A percentile compares a stretch with the other conserved stretches of the same genome.
Conservation (phyloP, 768 basidiomycete species). For the Cubamyces sp. region DNA sequence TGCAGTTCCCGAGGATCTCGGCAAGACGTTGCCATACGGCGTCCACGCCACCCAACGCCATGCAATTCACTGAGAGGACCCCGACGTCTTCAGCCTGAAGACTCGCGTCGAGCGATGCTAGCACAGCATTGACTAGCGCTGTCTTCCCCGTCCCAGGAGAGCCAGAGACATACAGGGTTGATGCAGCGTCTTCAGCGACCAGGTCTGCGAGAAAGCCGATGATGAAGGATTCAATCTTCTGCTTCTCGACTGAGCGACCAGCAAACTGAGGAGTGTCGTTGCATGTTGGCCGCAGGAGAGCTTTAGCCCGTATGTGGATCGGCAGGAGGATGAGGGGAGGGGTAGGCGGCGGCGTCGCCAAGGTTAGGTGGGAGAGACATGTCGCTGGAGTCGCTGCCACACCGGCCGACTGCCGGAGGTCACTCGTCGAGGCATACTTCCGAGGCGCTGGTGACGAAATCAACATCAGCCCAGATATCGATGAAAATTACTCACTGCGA, state of each 20-base stretch:
- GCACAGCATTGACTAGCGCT: slow-evolving; percentile 72
- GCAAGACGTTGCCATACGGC: slow-evolving; percentile 71
- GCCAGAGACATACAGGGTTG: slow-evolving; percentile 86
- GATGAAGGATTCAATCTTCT: slow-evolving; percentile 61
- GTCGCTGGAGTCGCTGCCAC: slow-evolving; percentile 49
- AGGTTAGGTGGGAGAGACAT: slow-evolving; percentile 45
- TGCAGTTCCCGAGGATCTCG: slow-evolving; percentile 52
- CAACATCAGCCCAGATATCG: slow-evolving; percentile 3
- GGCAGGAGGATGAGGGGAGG: slow-evolving; percentile 50
- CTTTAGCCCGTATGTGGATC: slow-evolving; percentile 65
- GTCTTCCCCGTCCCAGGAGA: slow-evolving; percentile 94
- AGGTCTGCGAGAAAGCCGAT: slow-evolving; percentile 49
- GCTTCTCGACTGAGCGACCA: slow-evolving; percentile 70
- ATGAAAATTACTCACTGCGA: slow-evolving; percentile 43
- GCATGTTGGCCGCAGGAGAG: slow-evolving; percentile 72
- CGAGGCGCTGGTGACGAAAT: slow-evolving; percentile 41
- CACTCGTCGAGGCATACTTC: slow-evolving; percentile 54
- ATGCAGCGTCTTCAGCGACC: slow-evolving; percentile 34
- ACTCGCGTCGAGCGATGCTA: slow-evolving; percentile 45
- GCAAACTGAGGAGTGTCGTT: slow-evolving; percentile 60
- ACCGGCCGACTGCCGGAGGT: slow-evolving; percentile 32
- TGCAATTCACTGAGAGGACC: slow-evolving; percentile 65
- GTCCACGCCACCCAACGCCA: slow-evolving; percentile 71
- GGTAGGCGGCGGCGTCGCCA: slow-evolving; percentile 66
- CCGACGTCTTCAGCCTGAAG: slow-evolving; percentile 49